phyloP scores from a whole-genome alignment of 1,284 basidiomycete genomes.

The Pseudozyma sp. region DNA sequence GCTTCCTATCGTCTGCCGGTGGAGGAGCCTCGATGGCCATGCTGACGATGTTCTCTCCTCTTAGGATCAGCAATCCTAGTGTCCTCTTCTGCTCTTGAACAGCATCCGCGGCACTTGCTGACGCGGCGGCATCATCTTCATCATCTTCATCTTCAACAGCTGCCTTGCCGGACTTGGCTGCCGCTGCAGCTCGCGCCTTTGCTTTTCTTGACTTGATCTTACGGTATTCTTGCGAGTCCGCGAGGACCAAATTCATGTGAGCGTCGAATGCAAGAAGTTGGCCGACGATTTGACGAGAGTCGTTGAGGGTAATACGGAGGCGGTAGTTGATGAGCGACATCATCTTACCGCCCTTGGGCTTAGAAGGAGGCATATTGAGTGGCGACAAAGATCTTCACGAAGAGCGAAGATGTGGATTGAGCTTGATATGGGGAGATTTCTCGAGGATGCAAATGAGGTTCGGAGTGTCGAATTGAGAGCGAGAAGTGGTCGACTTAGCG shows the following conservation, averaged over 20 bases:
- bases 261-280: constrained; percentile 99
- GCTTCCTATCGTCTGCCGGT: constrained; percentile 87
- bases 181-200: constrained; percentile 36
- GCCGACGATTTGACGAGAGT: constrained; percentile 92
- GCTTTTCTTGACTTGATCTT: constrained; percentile 63
- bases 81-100: constrained; percentile 96
- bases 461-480: too few species aligned
- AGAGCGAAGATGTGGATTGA: background rate
- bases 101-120: constrained; percentile 22
- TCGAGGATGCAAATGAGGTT: background rate
- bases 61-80: constrained; percentile 92
- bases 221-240: constrained; percentile 74
- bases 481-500: too few species aligned
- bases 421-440: background rate
- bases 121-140: constrained; percentile 51
- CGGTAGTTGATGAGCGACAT: constrained; percentile 97
- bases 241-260: constrained; percentile 99
- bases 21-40: constrained; percentile 96
- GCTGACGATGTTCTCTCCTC: constrained; percentile 96
- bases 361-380: constrained; percentile 59
- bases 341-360: constrained; percentile 78
- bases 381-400: background rate
- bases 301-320: constrained; percentile 96
- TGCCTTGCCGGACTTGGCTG: constrained; percentile 44
- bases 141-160: constrained; percentile 53